Base-by-base conservation (phyloP, 208 protist genomes). In the Entamoeba histolytica region DNA sequence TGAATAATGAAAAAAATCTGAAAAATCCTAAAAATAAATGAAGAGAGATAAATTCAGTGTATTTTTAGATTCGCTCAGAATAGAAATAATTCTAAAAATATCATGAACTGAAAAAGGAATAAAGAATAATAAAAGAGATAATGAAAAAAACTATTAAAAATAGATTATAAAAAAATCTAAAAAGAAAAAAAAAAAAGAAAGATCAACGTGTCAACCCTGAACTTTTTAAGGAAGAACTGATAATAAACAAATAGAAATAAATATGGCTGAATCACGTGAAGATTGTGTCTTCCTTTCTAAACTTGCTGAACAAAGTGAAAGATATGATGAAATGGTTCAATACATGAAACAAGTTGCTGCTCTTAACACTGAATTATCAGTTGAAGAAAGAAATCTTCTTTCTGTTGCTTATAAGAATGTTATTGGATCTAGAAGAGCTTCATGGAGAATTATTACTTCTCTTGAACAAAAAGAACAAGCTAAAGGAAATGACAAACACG, bases 341-440 rank as follows among this genome's bases (percentile, higher is more conserved):
- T 97, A 97, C 93, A 99, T 99, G 98, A 99, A 98, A 95, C 97
- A 97, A 52, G 97, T 99, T 47, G 97, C 98, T 49, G 96, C 97
- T 94, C 93, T 98, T 35, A 97, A 97, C 95, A 93, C 97, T 92
- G 96, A 99, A 95, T 97, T 99, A 28, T 97, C 97, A 49, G 97
- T 98, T 95, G 99, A 99, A 96, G 99, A 99, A 96, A 96, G 98
- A 94, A 99, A 99, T 95, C 96, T 99, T 5, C 97, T 99, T 55
- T 99, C 98, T n/a, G 98, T 99, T 47, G 99, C 99, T 35, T 99
- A 99, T 97, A 99, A 99, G 96, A 99, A 99, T 96, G 98, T 99
- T 91, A 98, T 99, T 96, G 98, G 98, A 93, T 96, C 98, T 35
- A 97, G 98, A 92, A 98, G 99, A 95, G 97, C 98, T 23, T 98